A percentile compares a stretch with the other conserved stretches of the same genome.
These are phyloP conservation scores for Ganoderma lucidum DNA, from an alignment of 1,284 basidiomycete genomes.

Conservation along the genomic window DNA sequence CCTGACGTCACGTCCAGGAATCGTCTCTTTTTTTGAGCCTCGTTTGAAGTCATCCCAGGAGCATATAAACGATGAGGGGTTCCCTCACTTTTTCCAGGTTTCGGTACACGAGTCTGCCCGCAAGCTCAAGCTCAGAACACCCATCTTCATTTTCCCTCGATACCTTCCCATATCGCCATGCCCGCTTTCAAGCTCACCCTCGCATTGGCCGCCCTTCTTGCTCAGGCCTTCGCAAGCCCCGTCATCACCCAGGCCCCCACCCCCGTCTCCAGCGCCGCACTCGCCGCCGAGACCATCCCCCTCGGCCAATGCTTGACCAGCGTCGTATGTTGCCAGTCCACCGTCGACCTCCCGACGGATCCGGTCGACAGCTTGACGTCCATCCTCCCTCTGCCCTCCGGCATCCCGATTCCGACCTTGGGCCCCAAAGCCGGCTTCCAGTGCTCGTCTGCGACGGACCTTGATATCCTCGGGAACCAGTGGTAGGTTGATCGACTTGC, in stretches of 20 bases:
- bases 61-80: not conserved
- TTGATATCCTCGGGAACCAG: constrained; percentile 23
- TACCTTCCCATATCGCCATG: not conserved
- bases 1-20: not conserved
- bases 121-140: not conserved
- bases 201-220: constrained; percentile 3
- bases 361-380: constrained; percentile 17
- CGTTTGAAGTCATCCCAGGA: not conserved
- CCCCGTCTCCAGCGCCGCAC: constrained; percentile 44
- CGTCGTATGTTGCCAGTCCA: constrained; percentile 28
- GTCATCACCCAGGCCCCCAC: constrained; percentile 22
- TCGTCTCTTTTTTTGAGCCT: not conserved
- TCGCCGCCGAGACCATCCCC: constrained; percentile 64
- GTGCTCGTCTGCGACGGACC: constrained; percentile 20
- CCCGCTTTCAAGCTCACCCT: constrained; percentile 2
- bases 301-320: constrained; percentile 52
- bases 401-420: constrained; percentile 26
- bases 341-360: constrained; percentile 18
- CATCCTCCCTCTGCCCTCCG: constrained; percentile 12
- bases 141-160: not conserved
- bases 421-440: constrained; percentile 23
- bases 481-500: constrained; percentile 11
- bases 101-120: not conserved
- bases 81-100: not conserved
- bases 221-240: constrained; percentile 18